Conservation (phyloP, 1,139 yeast genomes). For the Komagataea norvegica region DNA sequence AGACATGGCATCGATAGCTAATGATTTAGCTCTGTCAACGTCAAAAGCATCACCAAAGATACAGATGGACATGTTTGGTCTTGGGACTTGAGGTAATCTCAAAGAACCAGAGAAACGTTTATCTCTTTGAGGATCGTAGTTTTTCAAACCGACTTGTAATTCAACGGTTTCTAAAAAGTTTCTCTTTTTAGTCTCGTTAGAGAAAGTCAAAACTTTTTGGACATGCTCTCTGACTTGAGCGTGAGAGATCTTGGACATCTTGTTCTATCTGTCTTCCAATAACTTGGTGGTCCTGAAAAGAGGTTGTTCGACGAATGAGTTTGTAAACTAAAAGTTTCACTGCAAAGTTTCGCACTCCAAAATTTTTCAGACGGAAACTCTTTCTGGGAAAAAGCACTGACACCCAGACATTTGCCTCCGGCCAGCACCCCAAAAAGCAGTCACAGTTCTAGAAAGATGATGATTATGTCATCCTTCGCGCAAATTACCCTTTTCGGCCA, state of each 20-base stretch:
- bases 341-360: constrained; percentile 2
- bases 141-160: constrained; percentile 99
- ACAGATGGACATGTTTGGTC: constrained; percentile 99
- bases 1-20: constrained; percentile 99
- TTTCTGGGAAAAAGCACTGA: background rate
- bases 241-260: constrained; percentile 92
- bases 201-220: constrained; percentile 83
- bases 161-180: constrained; percentile 99
- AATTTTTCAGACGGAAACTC: constrained; percentile 7
- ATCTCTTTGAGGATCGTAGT: constrained; percentile 99
- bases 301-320: constrained; percentile 37
- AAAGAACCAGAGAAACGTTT: constrained; percentile 99
- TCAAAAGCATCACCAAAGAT: constrained; percentile 99
- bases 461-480: too few relatives aligned
- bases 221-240: constrained; percentile 97
- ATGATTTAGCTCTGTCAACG: constrained; percentile 99
- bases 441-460: constrained; percentile 1
- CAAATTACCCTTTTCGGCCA: constrained; percentile 1
- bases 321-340: constrained; percentile 1
- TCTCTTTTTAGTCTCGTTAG: constrained; percentile 98
- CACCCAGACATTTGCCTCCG: constrained; percentile 5
- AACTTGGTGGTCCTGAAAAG: constrained; percentile 37
- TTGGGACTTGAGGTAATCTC: constrained; percentile 98
- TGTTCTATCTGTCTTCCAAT: constrained; percentile 61
- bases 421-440: background rate